Conservation (phyloP, 371 early-diverging fungal genomes). For the Nematocida parisii region DNA sequence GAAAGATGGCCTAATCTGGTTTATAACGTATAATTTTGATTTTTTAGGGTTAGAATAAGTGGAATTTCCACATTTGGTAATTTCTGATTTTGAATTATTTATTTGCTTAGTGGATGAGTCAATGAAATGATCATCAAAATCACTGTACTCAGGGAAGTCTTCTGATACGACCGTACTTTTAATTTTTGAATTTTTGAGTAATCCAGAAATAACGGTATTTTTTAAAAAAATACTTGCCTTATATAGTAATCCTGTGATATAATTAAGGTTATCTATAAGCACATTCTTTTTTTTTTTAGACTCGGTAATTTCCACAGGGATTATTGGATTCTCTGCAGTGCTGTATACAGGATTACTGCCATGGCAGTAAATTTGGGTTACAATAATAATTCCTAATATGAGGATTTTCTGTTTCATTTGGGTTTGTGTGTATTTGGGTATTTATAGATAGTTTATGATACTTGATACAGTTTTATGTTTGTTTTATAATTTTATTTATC, state of each 20-base stretch:
- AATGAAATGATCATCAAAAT: neutral
- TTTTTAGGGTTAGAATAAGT: neutral
- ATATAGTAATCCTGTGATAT: neutral
- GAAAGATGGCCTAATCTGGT: neutral
- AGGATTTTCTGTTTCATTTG: conserved; percentile 11
- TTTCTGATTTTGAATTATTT: neutral
- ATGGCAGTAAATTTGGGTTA: neutral
- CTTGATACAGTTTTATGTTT: conserved; percentile 30
- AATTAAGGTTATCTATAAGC: neutral
- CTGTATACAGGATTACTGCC: neutral
- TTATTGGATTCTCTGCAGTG: neutral
- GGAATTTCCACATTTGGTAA: neutral
- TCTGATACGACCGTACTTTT: neutral
- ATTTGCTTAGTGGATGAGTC: neutral
- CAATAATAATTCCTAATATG: neutral
- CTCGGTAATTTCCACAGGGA: neutral
- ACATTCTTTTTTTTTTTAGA: conserved; percentile 34
- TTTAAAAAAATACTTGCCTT: neutral
- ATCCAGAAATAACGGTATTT: conserved; percentile 1
- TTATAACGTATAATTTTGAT: neutral
- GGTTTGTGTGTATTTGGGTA: neutral
- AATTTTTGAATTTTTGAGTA: neutral
- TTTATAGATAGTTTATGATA: conserved; percentile 12
- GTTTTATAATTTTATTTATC: conserved; percentile 45
- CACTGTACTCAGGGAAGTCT: neutral